A percentile compares a stretch with the other conserved stretches of the same genome.
Conservation (phyloP, 2,329 filamentous ascomycete species). For the Pestalotiopsis sp. region DNA sequence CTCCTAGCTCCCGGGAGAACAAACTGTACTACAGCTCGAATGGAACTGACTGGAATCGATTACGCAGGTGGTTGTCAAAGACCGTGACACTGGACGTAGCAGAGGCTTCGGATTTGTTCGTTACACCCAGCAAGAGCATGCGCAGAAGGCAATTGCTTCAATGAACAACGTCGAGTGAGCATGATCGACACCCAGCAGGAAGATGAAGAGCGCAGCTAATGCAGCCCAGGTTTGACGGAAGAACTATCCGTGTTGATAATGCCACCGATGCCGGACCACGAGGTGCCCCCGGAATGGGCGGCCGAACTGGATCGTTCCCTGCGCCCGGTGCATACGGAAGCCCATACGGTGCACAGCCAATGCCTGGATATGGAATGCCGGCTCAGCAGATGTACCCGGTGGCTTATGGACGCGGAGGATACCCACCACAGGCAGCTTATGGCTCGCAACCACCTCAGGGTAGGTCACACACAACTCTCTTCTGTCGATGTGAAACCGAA, state of each 20-base stretch:
- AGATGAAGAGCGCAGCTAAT: neutral
- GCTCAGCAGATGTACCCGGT: constrained; percentile 40
- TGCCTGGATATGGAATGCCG: constrained; percentile 39
- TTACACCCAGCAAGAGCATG: constrained; percentile 76
- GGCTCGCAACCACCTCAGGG: constrained; percentile 46
- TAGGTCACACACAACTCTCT: constrained; percentile 24
- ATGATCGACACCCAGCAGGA: neutral
- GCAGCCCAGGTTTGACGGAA: constrained; percentile 83
- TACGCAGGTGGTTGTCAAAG: constrained; percentile 91
- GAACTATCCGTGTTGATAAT: constrained; percentile 93
- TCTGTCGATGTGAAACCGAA: neutral
- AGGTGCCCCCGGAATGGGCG: constrained; percentile 51
- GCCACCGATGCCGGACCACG: constrained; percentile 79
- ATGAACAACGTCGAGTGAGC: constrained; percentile 93
- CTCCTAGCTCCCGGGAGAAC: neutral
- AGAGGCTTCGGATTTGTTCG: constrained; percentile 97
- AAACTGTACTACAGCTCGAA: neutral
- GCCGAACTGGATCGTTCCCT: constrained; percentile 33
- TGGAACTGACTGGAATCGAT: neutral
- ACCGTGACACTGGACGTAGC: constrained; percentile 94
- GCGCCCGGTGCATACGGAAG: constrained; percentile 36
- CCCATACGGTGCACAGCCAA: constrained; percentile 36
- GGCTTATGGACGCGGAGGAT: constrained; percentile 46
- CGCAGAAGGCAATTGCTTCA: constrained; percentile 72
- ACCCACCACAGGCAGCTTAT: constrained; percentile 40